Conservation (phyloP, 2,329 filamentous ascomycete species). For the Penicillium polonicum region DNA sequence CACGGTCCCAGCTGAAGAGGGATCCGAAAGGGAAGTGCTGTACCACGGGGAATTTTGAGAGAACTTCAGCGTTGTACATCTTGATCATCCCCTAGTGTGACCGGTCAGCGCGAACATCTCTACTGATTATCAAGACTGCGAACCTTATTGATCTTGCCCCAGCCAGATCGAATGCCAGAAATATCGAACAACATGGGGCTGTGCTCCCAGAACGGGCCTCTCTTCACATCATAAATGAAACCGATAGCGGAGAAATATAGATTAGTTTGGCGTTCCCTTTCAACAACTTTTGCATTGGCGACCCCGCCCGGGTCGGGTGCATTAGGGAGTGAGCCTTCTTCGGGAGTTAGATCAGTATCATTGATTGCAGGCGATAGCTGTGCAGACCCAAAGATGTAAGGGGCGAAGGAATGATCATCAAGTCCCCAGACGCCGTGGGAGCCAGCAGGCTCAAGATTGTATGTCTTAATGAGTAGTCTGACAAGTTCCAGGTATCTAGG, state of each 20-base stretch:
- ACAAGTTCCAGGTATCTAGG: conserved; percentile 74
- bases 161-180: conserved; percentile 85
- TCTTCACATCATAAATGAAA: conserved; percentile 97
- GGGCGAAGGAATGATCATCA: conserved; percentile 93
- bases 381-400: conserved; percentile 93
- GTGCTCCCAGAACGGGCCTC: conserved; percentile 94
- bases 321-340: conserved; percentile 72
- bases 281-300: conserved; percentile 62
- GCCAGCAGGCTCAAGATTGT: conserved; percentile 90
- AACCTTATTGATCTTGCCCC: conserved; percentile 96
- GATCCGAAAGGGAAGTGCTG: conserved; percentile 88
- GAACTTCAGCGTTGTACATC: conserved; percentile 96
- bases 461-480: conserved; percentile 79
- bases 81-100: conserved; percentile 82
- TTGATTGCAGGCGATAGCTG: conserved; percentile 77
- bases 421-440: conserved; percentile 97
- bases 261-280: conserved; percentile 64
- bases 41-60: conserved; percentile 97
- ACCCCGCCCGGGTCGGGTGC: conserved; percentile 72
- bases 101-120: conserved; percentile 1
- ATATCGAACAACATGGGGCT: conserved; percentile 94
- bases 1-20: conserved; percentile 72
- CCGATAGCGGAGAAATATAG: conserved; percentile 95
- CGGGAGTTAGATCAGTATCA: conserved; percentile 62
- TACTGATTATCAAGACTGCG: not conserved